Percentiles rank a stretch among this genome's conserved stretches.
phyloP scores from a whole-genome alignment of 1,284 basidiomycete species.

The Mycocalia duriaeana region DNA sequence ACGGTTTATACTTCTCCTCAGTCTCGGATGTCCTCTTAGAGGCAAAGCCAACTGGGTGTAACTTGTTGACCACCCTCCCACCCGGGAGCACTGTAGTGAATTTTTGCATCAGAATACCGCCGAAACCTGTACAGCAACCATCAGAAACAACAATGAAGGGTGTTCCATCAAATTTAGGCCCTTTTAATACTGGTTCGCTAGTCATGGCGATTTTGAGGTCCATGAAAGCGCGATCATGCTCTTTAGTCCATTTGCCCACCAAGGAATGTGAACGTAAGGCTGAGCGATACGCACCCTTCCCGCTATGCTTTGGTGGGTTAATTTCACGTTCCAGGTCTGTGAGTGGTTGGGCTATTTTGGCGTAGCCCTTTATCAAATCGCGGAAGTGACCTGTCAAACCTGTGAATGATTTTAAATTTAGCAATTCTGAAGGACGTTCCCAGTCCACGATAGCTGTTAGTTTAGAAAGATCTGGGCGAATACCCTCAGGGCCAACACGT shows the following conservation, averaged over 20 bases:
- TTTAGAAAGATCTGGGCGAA: slow-evolving; percentile 24
- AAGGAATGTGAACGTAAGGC: slow-evolving; percentile 17
- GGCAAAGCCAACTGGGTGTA: slow-evolving; percentile 24
- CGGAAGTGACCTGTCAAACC: slow-evolving; percentile 24
- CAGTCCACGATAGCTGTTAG: slow-evolving; percentile 29
- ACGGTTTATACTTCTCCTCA: slow-evolving; percentile 29
- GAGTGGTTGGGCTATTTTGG: slow-evolving; percentile 23
- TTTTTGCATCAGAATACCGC: slow-evolving; percentile 24
- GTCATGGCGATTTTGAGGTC: slow-evolving; percentile 22
- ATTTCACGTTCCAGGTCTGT: slow-evolving; percentile 20
- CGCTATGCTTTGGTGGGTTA: slow-evolving; percentile 15
- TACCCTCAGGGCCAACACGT: slow-evolving; percentile 20
- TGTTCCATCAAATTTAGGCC: slow-evolving; percentile 25
- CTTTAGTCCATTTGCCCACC: slow-evolving; percentile 19
- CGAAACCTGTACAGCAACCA: slow-evolving; percentile 28
- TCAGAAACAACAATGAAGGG: slow-evolving; percentile 32
- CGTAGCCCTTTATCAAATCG: slow-evolving; percentile 25
- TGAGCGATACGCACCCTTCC: slow-evolving; percentile 17
- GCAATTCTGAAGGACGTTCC: slow-evolving; percentile 19
- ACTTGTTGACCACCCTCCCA: slow-evolving; percentile 14
- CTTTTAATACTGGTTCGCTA: slow-evolving; percentile 23
- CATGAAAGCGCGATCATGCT: slow-evolving; percentile 24
- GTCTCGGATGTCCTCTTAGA: slow-evolving; percentile 25
- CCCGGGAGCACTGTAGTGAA: slow-evolving; percentile 16
- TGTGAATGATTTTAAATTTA: slow-evolving; percentile 19